Evolutionary conservation across 257 asterid genomes (phyloP), one percentile per base, ranked within the genome.

Genomic region (Solanum sejunctum): DNA sequence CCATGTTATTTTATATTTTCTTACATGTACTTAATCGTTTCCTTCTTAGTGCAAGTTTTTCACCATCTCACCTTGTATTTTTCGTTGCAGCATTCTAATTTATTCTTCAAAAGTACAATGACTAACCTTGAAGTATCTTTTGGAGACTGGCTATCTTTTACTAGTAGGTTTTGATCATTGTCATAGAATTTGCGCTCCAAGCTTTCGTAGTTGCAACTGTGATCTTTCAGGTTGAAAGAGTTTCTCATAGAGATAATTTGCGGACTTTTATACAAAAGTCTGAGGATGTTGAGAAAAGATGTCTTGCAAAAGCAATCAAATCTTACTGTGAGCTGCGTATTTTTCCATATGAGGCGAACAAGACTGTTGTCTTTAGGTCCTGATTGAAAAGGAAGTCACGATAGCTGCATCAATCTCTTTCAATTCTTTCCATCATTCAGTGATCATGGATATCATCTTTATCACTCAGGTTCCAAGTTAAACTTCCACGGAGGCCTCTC

Each of bases 241-340:
- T 96, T 89, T 93, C 99, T 78, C 98, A 94, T 89, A 89, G 94
- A 88, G 99, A 96, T 83, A 93, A 84, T 83, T 82, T 96, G 90
- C 90, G 84, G 87, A 92, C 97, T 83, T 95, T 95, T 84, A 91
- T 93, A 81, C 97, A 90, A 87, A 96, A 93, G 91, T 96, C 98
- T 15, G 93, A 93, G 93, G 92, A 91, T 88, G 91, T 96, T 88
- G 99, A 96, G 93, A 96, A 92, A 90, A 97, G 91, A 61, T 96
- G 98, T 82, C 97, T 96, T 84, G 94, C 96, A 5, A 95, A 92
- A 90, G 98, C 99, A 79, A 91, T 96, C 60, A 92, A 93, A 85
- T 93, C 95, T 43, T 96, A 96, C 77, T 96, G 99, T 64, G 98
- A 93, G 88, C 92, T 94, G 85, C 93, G 99, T 13, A 96, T 96